Percentiles rank a stretch among this genome's conserved stretches.
Conservation (phyloP, 2,329 filamentous ascomycete species). For the Anthostomella pinea region DNA sequence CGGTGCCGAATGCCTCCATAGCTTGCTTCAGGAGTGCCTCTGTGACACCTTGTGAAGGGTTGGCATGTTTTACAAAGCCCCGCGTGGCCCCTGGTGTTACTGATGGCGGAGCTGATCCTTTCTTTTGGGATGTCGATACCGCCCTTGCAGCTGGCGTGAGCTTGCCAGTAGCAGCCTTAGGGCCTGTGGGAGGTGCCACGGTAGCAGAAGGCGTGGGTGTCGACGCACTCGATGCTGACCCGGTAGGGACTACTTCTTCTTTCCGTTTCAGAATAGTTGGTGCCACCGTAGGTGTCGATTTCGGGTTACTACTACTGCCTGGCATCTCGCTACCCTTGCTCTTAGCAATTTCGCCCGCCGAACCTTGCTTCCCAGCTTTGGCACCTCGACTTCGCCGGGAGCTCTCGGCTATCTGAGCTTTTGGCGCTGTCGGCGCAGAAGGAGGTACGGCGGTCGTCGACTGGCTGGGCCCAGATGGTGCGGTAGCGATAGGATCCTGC, state of each 20-base stretch:
- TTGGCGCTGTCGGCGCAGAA: slow-evolving; percentile 29
- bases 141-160: slow-evolving; percentile 21
- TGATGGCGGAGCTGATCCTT: slow-evolving; percentile 25
- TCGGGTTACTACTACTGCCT: slow-evolving; percentile 18
- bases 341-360: slow-evolving; percentile 26
- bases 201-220: slow-evolving; percentile 26
- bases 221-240: slow-evolving; percentile 20
- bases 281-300: slow-evolving; percentile 25
- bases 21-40: slow-evolving; percentile 74
- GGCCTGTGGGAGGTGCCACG: slow-evolving; percentile 31
- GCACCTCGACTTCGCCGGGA: slow-evolving; percentile 29
- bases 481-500: slow-evolving; percentile 17
- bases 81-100: slow-evolving; percentile 53
- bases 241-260: slow-evolving; percentile 17
- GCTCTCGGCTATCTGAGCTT: slow-evolving; percentile 33
- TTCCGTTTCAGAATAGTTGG: slow-evolving; percentile 31
- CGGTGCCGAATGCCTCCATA: slow-evolving; percentile 69
- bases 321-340: slow-evolving; percentile 23
- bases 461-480: slow-evolving; percentile 19
- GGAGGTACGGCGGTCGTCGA: slow-evolving; percentile 18
- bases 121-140: slow-evolving; percentile 29
- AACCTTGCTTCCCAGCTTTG: slow-evolving; percentile 34
- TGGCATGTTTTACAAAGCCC: slow-evolving; percentile 78
- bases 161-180: slow-evolving; percentile 25
- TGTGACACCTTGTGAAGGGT: slow-evolving; percentile 87